Base-by-base conservation (phyloP, 192 early-diverging fungal genomes). In the Coemansia sp. region DNA sequence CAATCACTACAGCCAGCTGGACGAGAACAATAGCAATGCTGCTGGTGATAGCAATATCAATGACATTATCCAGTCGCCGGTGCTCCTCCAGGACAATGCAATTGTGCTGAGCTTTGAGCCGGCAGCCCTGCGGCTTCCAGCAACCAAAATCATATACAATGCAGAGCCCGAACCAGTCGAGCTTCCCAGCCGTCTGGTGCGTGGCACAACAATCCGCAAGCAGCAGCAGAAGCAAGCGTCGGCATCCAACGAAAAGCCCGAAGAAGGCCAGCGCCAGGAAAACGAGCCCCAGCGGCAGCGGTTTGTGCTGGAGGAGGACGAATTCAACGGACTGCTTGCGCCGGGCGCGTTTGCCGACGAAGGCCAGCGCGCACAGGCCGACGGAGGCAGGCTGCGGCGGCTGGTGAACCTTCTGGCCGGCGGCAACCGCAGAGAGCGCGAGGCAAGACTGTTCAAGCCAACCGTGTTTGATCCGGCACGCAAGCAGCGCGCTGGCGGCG, bases 241-340 rank as follows among this genome's bases (percentile, higher is more conserved):
- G 59, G 44, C 26, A 52, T 60, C 9, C 26, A 54, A 9, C 26
- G 26, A 26, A 3, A 26, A 26, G 3, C 1, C 26, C 26, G 26
- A 26, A 0, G 3, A 48, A 48, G 3, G 47, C 47, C 47, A 26
- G 52, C 19, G 13, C 57, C 12, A 53, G 39, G 9, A 59, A 38
- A 9, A 56, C 19, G 4, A 19, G 23, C 54, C 6, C 5, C 54
- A 1, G 13, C 23, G 1, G 12, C n/a, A 15, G 38, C 57, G 39
- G 16, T 41, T 39, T 12, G 57, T 59, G 38, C 38, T 42, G 13
- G 69, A 21, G 6, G 69, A 56, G 32, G 78, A 81, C 5, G 73
- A 72, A 6, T 72, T 67, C 64, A 81, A 81, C 53, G 78, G 78
- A 0, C 61, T 81, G 59, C 38, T 81, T 32, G 78, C 78, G 15